A percentile compares a stretch with the other conserved stretches of the same genome.
Evolutionary conservation across 1,284 basidiomycete species (phyloP).

Genomic region (Sanguinoderma infundibulare): DNA sequence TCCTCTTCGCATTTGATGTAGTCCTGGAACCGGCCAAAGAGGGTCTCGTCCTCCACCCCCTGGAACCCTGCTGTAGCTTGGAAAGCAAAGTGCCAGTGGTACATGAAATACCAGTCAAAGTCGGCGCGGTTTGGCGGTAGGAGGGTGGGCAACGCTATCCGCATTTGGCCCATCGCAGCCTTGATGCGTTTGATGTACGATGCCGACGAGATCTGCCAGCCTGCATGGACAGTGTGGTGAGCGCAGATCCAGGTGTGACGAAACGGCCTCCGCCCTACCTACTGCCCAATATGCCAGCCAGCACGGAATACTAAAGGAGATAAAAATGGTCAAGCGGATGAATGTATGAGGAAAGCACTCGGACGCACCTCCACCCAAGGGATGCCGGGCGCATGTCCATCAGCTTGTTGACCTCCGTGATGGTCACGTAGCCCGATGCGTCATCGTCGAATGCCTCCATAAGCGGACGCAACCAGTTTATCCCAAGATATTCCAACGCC

Average conservation of each 20-base stretch:
- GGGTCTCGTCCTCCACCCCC: neutral
- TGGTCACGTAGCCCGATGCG: conserved; percentile 36
- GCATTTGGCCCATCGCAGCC: conserved; percentile 22
- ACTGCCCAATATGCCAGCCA: conserved; percentile 28
- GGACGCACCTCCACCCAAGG: conserved; percentile 18
- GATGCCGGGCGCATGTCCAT: conserved; percentile 12
- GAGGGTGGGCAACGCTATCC: conserved; percentile 11
- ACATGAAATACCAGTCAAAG: conserved; percentile 24
- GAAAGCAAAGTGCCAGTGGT: neutral
- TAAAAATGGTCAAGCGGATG: neutral
- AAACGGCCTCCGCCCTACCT: neutral
- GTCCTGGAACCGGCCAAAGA: conserved; percentile 22
- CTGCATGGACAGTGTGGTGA: conserved; percentile 9
- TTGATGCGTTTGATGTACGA: conserved; percentile 29
- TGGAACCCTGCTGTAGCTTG: neutral
- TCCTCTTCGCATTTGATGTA: conserved; percentile 30
- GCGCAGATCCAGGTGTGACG: no score
- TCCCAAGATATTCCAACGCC: conserved; percentile 26
- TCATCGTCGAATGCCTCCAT: conserved; percentile 39
- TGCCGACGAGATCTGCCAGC: conserved; percentile 25
- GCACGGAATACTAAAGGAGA: conserved; percentile 9
- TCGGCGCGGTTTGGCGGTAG: conserved; percentile 23
- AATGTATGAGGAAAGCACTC: neutral
- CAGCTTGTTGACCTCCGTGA: conserved; percentile 32
- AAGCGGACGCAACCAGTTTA: conserved; percentile 25